These are phyloP conservation scores for Hanseniaspora uvarum DNA, from an alignment of 1,139 yeast species.

Conservation along the genomic window DNA sequence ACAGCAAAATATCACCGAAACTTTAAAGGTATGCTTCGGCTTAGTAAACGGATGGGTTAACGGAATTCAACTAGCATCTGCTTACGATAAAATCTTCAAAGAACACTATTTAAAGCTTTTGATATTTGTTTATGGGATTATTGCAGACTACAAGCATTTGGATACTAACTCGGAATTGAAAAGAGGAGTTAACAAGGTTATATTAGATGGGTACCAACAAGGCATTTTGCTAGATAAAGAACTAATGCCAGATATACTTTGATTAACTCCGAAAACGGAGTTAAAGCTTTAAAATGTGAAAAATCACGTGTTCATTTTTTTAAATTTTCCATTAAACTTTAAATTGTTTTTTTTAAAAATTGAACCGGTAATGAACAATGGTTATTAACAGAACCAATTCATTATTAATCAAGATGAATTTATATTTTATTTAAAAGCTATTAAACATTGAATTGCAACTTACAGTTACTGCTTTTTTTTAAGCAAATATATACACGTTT, in stretches of 20 bases:
- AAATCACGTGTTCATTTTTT: too few relatives aligned
- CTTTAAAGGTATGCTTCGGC: conserved; percentile 33
- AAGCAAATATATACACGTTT: too few relatives aligned
- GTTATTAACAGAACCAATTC: too few relatives aligned
- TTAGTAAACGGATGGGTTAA: conserved; percentile 34
- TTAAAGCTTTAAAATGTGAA: too few relatives aligned
- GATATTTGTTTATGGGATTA: conserved; percentile 14
- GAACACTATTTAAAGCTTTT: conserved; percentile 33
- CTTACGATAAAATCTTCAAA: conserved; percentile 32
- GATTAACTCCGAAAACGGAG: background rate
- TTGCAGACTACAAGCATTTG: conserved; percentile 8
- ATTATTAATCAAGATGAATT: too few relatives aligned
- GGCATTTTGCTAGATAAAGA: background rate
- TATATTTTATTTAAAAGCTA: too few relatives aligned
- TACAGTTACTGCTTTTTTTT: too few relatives aligned
- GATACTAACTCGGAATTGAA: conserved; percentile 7
- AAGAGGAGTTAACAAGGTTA: background rate
- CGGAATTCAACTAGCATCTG: conserved; percentile 32
- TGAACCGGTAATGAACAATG: too few relatives aligned
- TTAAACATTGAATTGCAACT: too few relatives aligned
- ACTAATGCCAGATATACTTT: background rate
- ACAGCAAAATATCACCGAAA: conserved; percentile 12
- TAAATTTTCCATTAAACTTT: too few relatives aligned
- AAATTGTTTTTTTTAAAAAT: too few relatives aligned
- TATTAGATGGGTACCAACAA: conserved; percentile 7